Evolutionary conservation across 352 stramenopile genomes (phyloP), one percentile per base, ranked within the genome.

Genomic region (Elongisporangium senticosum): DNA sequence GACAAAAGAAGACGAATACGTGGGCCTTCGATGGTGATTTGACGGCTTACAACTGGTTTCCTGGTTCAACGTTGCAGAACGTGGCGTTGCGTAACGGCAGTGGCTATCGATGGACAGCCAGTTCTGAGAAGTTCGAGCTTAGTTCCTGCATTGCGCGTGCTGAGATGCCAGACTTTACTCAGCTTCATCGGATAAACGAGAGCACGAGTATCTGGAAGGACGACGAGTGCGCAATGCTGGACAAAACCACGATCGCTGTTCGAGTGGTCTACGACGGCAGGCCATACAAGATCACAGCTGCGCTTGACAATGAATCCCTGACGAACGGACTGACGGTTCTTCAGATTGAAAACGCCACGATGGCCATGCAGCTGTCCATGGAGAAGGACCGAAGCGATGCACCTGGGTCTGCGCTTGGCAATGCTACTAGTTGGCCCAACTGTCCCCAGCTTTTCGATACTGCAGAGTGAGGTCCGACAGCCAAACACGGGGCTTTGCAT

Each of bases 21-120:
- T 43, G 8, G 33, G 33, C 15, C 10, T 43, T 43, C 33, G 33
- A 43, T 1, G 33, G 33, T 10, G 33, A 43, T 43, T 43, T 43
- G 33, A 43, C 17, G 33, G 33, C 33, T 14, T 43, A 43, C 11
- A 43, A 43, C 33, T 43, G 33, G 33, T 43, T 43, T 43, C 33
- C 33, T 4, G 33, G 33, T 4, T 17, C 33, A 4, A 17, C 11
- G 13, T 10, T 43, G 11, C 49, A 72, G 33, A 56, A 53, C 55
- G 33, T 75, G 11, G 68, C 47, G 4, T 17, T 70, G 39, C 47
- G 40, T 22, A 58, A 69, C 15, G 61, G 59, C 40, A 65, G 51
- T 49, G 64, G 64, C 17, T 75, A 61, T 49, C 53, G 72, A 28
- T 75, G 68, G 68, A 2, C 33, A 4, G 11, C 33, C 13, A 14